Base-by-base conservation (phyloP, 176 grass and related monocot genomes). In the Avena eriantha region DNA sequence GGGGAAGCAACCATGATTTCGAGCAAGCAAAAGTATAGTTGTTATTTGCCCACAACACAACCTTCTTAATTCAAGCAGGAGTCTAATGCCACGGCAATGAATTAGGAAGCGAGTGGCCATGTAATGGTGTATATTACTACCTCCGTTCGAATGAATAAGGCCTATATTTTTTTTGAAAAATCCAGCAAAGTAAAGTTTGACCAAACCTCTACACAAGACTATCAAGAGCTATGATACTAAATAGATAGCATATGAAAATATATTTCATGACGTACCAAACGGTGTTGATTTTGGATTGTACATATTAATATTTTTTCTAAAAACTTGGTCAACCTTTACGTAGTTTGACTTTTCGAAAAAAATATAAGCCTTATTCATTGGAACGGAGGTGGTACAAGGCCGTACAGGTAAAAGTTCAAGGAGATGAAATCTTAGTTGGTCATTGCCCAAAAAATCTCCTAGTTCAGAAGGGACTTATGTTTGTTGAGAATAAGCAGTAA, bases 401-500 rank as follows among this genome's bases (percentile, higher is more conserved):
- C 39, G 34, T 57, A 74, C 68, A 65, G 21, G 14, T 34, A 53
- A 24, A 64, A 64, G 29, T 43, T 65, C 11, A 54, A 55, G n/a
- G 74, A 76, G 45, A 73, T 14, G 46, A 60, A 73, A 82, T 17
- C 58, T 59, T 29, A 69, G 18, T 69, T 76, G 65, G 45, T 10
- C 22, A 76, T 82, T 67, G 33, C 31, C 10, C n/a, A 65, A 75
- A 55, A 51, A 39, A 75, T 10, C 17, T 26, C 49, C 49, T 86
- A 72, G 57, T 80, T 39, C 53, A 36, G 19, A 26, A 35, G 13
- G 43, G 54, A 23, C 22, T 53, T 76, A 41, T 51, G 57, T 29
- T 76, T 55, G 31, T 53, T 56, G 22, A 76, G 58, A 66, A 81
- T 82, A 67, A 76, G 46, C 58, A 87, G 12, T 64, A 72, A 56